Evolutionary conservation across 1,284 basidiomycete species (phyloP).

Genomic region (Caloboletus inedulis): DNA sequence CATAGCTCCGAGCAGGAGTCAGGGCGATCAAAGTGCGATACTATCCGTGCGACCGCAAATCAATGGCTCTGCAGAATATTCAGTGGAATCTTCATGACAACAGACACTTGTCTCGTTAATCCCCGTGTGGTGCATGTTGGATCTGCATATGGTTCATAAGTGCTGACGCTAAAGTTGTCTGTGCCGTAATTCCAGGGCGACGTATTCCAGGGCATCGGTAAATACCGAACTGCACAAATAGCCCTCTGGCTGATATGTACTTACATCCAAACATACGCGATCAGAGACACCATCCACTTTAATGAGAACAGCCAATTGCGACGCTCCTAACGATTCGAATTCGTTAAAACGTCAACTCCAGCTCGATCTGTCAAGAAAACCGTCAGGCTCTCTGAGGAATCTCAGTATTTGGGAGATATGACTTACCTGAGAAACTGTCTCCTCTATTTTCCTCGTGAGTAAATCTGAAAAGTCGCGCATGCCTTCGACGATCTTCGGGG

Average conservation of each 20-base stretch:
- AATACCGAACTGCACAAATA: neutral
- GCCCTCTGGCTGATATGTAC: neutral
- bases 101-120: neutral
- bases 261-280: neutral
- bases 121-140: too few species aligned
- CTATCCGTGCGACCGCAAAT: neutral
- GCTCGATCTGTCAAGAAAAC: neutral
- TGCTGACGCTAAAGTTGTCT: neutral
- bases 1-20: too few species aligned
- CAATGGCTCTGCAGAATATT: neutral
- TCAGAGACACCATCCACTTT: neutral
- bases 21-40: neutral
- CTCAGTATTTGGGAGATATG: fast-evolving
- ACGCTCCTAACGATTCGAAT: neutral
- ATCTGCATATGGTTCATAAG: neutral
- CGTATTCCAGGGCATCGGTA: neutral
- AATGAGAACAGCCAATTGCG: neutral
- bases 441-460: conserved; percentile 1
- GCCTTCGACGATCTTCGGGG: conserved; percentile 6
- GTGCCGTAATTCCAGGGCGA: neutral
- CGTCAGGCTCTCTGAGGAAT: neutral
- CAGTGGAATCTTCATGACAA: neutral
- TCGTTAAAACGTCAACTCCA: neutral
- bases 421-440: neutral
- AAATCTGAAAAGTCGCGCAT: conserved; percentile 4